A percentile compares a stretch with the other conserved stretches of the same genome.
Conservation (phyloP, 495 filamentous ascomycete species). For the Penicillium paradoxum region DNA sequence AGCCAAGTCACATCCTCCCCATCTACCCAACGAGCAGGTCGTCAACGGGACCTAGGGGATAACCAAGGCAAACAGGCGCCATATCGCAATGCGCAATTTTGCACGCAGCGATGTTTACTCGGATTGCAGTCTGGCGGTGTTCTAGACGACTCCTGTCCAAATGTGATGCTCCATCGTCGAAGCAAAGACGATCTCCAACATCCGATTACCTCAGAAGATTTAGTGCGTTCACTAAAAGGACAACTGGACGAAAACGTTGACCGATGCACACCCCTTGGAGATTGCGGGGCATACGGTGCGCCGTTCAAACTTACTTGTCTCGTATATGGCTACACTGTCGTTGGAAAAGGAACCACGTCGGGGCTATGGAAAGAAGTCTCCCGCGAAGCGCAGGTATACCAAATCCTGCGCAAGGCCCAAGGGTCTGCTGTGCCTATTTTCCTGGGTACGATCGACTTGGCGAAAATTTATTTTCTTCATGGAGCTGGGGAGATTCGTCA, state of each 20-base stretch:
- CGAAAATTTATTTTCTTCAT: slow-evolving; percentile 34
- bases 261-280: slow-evolving; percentile 19
- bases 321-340: slow-evolving; percentile 42
- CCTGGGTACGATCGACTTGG: slow-evolving; percentile 41
- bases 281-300: slow-evolving; percentile 23
- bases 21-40: slow-evolving; percentile 9
- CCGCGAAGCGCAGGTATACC: slow-evolving; percentile 41
- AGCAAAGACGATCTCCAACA: slow-evolving; percentile 10
- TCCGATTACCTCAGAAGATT: slow-evolving; percentile 13
- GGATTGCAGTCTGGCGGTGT: slow-evolving; percentile 29
- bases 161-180: slow-evolving; percentile 31
- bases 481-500: slow-evolving; percentile 38
- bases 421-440: slow-evolving; percentile 39
- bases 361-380: slow-evolving; percentile 31
- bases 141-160: slow-evolving; percentile 41
- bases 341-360: slow-evolving; percentile 42
- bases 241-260: slow-evolving; percentile 30
- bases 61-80: slow-evolving; percentile 5
- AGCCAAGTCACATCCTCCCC: slow-evolving; percentile 20
- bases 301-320: slow-evolving; percentile 39
- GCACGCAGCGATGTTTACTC: slow-evolving; percentile 43
- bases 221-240: slow-evolving; percentile 14
- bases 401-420: slow-evolving; percentile 32
- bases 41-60: slow-evolving; percentile 8
- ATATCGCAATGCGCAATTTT: slow-evolving; percentile 28